Conservation (phyloP, 1,139 yeast genomes). For the Scheffersomyces lignicola region DNA sequence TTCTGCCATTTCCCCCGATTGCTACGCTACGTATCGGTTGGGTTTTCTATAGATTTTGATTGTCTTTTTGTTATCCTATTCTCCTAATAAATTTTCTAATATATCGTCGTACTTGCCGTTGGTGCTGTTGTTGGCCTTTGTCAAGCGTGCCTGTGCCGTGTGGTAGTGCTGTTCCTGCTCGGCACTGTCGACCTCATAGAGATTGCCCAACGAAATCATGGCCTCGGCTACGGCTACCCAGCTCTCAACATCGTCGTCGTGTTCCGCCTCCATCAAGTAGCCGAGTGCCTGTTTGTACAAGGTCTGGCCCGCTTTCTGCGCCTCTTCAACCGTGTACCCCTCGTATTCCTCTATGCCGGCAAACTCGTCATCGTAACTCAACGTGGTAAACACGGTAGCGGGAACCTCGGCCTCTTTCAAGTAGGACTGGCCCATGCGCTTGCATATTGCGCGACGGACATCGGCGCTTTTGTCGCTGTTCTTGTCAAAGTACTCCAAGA, state of each 20-base stretch:
- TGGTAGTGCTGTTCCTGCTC: constrained; percentile 66
- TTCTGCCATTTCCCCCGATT: background rate
- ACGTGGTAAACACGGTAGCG: constrained; percentile 51
- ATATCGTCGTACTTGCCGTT: constrained; percentile 70
- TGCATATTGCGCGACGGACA: constrained; percentile 40
- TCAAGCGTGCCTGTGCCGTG: constrained; percentile 64
- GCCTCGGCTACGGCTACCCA: constrained; percentile 89
- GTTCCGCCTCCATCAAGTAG: constrained; percentile 58
- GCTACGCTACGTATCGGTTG: too few relatives aligned
- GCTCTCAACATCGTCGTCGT: constrained; percentile 72
- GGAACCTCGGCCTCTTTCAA: constrained; percentile 66
- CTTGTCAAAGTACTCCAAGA: constrained; percentile 36
- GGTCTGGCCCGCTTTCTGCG: constrained; percentile 51
- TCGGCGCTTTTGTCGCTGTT: constrained; percentile 12
- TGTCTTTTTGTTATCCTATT: constrained; percentile 4
- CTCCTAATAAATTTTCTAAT: constrained; percentile 41
- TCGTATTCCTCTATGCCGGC: constrained; percentile 40
- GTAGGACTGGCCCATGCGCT: constrained; percentile 59
- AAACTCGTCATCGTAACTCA: constrained; percentile 58
- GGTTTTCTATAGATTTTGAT: too few relatives aligned
- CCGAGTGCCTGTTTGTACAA: constrained; percentile 57
- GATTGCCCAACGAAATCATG: constrained; percentile 72
- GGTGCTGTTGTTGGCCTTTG: constrained; percentile 71
- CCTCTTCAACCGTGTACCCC: constrained; percentile 40
- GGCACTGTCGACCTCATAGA: constrained; percentile 60